Conservation (phyloP, 805 yeast species). For the Spathaspora sp. region DNA sequence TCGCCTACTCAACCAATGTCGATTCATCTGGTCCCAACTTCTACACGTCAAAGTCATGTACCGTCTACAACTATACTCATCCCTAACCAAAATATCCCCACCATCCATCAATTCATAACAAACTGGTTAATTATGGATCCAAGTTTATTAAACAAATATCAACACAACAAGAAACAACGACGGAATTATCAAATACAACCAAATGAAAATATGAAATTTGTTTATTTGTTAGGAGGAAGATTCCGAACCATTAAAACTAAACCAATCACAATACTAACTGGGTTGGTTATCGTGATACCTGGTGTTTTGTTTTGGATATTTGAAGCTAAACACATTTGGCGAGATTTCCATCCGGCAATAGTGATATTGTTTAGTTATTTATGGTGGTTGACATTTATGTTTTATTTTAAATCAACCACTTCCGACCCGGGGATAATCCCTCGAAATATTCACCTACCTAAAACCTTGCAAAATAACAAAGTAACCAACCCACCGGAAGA, state of each 20-base stretch:
- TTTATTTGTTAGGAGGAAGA: constrained; percentile 67
- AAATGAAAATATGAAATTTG: constrained; percentile 28
- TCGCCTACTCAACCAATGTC: background rate
- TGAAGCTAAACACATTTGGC: constrained; percentile 55
- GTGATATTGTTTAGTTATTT: constrained; percentile 57
- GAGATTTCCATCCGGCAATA: constrained; percentile 48
- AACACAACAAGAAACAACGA: background rate
- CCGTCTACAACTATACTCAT: constrained; percentile 22
- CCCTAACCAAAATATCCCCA: constrained; percentile 43
- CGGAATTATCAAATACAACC: constrained; percentile 43
- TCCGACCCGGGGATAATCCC: constrained; percentile 74
- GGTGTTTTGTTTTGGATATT: constrained; percentile 49
- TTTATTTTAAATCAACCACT: constrained; percentile 46
- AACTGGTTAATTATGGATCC: constrained; percentile 30
- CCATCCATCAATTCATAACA: constrained; percentile 20
- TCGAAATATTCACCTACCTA: constrained; percentile 55
- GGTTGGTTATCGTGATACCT: constrained; percentile 35
- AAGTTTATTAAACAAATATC: constrained; percentile 5
- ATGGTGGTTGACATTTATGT: constrained; percentile 47
- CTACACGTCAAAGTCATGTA: constrained; percentile 25
- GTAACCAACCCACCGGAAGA: constrained; percentile 47
- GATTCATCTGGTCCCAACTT: constrained; percentile 17
- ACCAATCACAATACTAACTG: constrained; percentile 39
- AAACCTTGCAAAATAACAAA: constrained; percentile 12
- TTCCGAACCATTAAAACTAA: constrained; percentile 40